phyloP scores from a whole-genome alignment of 2,329 filamentous ascomycete species.

The Mariannaea sp. region DNA sequence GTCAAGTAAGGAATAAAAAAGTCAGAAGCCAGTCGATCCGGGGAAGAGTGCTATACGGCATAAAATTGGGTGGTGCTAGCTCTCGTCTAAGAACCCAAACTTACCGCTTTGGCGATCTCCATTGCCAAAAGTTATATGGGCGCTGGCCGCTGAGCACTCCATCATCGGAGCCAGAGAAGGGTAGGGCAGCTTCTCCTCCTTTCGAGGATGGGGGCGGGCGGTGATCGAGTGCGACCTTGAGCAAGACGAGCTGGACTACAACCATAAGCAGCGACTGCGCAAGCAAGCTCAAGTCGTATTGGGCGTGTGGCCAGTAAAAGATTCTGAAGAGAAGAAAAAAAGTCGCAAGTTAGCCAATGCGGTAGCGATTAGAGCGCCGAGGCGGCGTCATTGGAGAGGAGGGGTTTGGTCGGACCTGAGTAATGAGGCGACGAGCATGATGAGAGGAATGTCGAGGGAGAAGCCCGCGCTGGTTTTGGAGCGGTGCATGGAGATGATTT shows the following conservation, averaged over 20 bases:
- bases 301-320: constrained; percentile 71
- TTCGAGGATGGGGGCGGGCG: constrained; percentile 64
- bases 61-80: too few relatives aligned
- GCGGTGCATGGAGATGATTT: constrained; percentile 67
- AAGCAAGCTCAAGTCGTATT: constrained; percentile 66
- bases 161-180: constrained; percentile 62
- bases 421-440: constrained; percentile 72
- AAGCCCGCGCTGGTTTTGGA: constrained; percentile 69
- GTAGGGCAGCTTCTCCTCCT: constrained; percentile 63
- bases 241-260: constrained; percentile 63
- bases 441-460: constrained; percentile 72
- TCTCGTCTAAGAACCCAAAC: constrained; percentile 36
- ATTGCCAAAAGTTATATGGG: constrained; percentile 84
- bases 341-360: constrained; percentile 27
- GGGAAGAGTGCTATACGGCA: too few relatives aligned
- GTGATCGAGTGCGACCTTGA: constrained; percentile 72
- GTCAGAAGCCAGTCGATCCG: constrained; percentile 19
- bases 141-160: constrained; percentile 50
- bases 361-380: constrained; percentile 2
- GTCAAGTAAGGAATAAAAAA: constrained; percentile 2
- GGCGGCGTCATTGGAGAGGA: background rate
- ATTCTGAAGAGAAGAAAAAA: constrained; percentile 51
- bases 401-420: constrained; percentile 59
- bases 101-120: constrained; percentile 71
- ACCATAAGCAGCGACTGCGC: constrained; percentile 71